Evolutionary conservation across 805 yeast species (phyloP), one percentile per base, ranked within the genome.

Genomic region (Peterozyma toletana): DNA sequence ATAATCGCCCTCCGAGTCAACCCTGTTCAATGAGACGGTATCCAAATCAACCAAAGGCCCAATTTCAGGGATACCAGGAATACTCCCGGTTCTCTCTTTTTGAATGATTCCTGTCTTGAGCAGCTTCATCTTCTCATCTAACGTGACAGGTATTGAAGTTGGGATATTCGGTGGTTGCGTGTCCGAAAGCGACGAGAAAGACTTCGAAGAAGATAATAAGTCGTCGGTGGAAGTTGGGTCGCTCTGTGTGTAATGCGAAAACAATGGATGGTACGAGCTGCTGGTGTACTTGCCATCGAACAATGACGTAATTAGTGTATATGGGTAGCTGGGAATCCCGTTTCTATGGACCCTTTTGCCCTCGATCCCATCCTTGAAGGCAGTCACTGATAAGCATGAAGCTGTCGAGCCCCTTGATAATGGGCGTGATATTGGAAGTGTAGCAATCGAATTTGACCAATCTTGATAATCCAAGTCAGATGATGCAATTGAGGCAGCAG

Each of bases 331-430:
- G 5, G 71, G 69, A 17, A 66, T 64, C 2, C 68, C 71, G 10
- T 50, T 43, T 38, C 80, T 62, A 51, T 70, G 77, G 37, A 77
- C 64, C 39, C 74, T 62, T 47, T 75, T 73, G 4, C 89, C 89
- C 54, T 82, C 86, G 3, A 81, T 59, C 0, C 89, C 88, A 57
- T 83, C 88, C 51, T 83, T 82, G 14, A 86, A 80, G 17, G 88
- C 88, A 4, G 83, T 80, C 35, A 82, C 79, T 0, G 87, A 80
- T n/a, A 82, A 56, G 31, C 85, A 82, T 1, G 86, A 79, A 0
- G 85, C 77, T 15, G 75, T 73, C 18, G 84, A 77, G 38, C 74
- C 72, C 40, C 86, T 68, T 0, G 86, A 80, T 16, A 76, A 54
- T 0, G 84, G 83, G 37, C 86, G 66, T 1, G 86, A 77, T 5